Percentiles rank a stretch among this genome's conserved stretches.
Conservation (phyloP, 192 early-diverging fungal genomes). For the Spinellus fusiger region DNA sequence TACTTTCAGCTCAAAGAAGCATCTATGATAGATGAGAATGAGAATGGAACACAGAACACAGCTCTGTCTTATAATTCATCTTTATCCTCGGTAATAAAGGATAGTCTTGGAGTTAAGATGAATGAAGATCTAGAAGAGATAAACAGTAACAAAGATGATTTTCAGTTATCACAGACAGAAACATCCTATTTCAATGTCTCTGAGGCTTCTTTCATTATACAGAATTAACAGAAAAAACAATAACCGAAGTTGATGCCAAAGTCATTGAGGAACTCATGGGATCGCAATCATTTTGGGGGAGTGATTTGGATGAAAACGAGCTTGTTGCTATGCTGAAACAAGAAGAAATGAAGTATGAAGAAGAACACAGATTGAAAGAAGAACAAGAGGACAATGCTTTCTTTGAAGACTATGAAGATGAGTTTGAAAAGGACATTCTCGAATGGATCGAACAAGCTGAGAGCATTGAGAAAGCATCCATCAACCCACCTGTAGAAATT, state of each 20-base stretch:
- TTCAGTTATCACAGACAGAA: too few relatives aligned
- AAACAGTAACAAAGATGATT: background rate
- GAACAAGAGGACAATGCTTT: background rate
- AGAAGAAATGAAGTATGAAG: background rate
- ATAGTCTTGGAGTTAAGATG: too few relatives aligned
- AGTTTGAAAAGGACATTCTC: slow-evolving; percentile 4
- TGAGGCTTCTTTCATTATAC: background rate
- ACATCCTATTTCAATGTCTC: background rate
- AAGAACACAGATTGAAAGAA: too few relatives aligned
- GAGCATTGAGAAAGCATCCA: background rate
- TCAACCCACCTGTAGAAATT: background rate
- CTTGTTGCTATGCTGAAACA: background rate
- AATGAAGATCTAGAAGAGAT: too few relatives aligned
- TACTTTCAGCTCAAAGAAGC: background rate
- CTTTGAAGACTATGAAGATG: background rate
- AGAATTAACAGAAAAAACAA: background rate
- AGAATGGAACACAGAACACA: too few relatives aligned
- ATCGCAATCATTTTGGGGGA: background rate
- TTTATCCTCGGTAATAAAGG: too few relatives aligned
- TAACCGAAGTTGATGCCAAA: background rate
- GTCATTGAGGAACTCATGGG: background rate
- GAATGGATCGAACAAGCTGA: slow-evolving; percentile 11
- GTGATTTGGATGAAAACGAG: background rate
- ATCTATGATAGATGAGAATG: background rate
- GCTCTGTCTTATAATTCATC: too few relatives aligned